Base-by-base conservation (phyloP, 148 eudicot genomes). In the Fagopyrum tataricum region DNA sequence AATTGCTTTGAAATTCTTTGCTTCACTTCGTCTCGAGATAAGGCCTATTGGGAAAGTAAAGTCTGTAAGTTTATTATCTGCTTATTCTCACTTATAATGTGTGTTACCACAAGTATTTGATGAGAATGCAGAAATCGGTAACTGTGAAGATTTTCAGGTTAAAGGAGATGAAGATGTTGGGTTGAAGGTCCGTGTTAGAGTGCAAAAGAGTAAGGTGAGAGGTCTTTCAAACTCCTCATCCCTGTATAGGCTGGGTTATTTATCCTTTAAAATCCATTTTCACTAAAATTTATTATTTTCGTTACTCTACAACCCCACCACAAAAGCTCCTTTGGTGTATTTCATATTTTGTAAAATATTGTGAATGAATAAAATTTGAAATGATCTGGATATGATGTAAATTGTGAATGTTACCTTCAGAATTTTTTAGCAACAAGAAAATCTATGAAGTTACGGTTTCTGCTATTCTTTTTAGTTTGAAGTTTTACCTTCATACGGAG, bases 161-260 rank as follows among this genome's bases (percentile, higher is more conserved):
- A 94, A 91, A 81, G 98, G 97, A 46, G 98, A 94, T 73, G 98
- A 94, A 80, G 98, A 94, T 64, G 74, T 94, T 77, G 98, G 98
- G 62, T 59, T 94, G 72, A 89, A 85, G 78, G 98, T 87, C 73
- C 97, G 98, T 76, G 98, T 94, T 64, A 88, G 98, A 84, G 97
- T 94, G 75, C 98, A 94, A 78, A 94, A 94, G 86, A 94, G 98
- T 79, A 94, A 94, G 96, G 98, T 94, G 70, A 68, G 74, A 59
- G 14, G 44, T 64, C 44, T 39, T 64, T 13, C 42, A 64, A 55
- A 55, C 61, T 55, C 61, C 61, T 55, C 7, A 37, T 52, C 21
- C 55, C 56, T 52, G 4, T 52, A 52, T 52, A 64, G 13, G 39
- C 44, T 37, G 69, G 44, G 39, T 6, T 37, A 61, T 62, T 42